Percentiles rank a stretch among this genome's conserved stretches.
These are phyloP conservation scores for Exserohilum turcica DNA, from an alignment of 2,329 filamentous ascomycete genomes.

Conservation along the genomic window DNA sequence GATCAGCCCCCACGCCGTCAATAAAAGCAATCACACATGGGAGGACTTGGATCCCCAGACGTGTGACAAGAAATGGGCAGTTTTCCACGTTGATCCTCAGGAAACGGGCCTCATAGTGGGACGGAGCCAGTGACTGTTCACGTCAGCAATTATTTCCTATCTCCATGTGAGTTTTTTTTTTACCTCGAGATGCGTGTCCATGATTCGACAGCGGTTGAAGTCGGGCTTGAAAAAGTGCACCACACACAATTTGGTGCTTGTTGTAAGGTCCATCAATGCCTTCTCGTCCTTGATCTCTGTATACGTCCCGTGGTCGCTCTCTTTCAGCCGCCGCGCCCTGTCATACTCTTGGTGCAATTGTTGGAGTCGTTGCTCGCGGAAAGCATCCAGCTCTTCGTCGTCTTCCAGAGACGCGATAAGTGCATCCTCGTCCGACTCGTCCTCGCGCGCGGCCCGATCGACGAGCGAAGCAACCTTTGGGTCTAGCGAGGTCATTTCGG, in stretches of 20 bases:
- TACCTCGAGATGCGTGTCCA: constrained; percentile 63
- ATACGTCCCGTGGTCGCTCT: constrained; percentile 59
- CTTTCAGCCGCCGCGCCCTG: constrained; percentile 58
- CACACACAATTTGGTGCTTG: constrained; percentile 61
- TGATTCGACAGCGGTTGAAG: constrained; percentile 65
- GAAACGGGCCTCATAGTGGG: constrained; percentile 64
- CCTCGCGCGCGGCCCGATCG: constrained; percentile 48
- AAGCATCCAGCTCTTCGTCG: constrained; percentile 58
- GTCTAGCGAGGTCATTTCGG: constrained; percentile 55
- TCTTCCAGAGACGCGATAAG: constrained; percentile 65
- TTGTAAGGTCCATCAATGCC: constrained; percentile 64
- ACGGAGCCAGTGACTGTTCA: constrained; percentile 55
- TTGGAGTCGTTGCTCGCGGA: constrained; percentile 63
- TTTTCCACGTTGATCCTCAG: constrained; percentile 65
- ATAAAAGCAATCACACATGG: constrained; percentile 64
- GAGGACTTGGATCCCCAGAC: constrained; percentile 62
- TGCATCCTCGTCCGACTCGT: constrained; percentile 63
- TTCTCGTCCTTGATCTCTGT: constrained; percentile 64
- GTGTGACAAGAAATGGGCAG: constrained; percentile 63
- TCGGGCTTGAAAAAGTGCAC: constrained; percentile 70
- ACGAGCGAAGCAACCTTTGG: constrained; percentile 58
- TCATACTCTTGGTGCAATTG: constrained; percentile 63
- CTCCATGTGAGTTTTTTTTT: constrained; percentile 7
- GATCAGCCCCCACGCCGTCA: constrained; percentile 60
- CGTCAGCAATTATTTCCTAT: neutral